These are phyloP conservation scores for Hymenoscyphus occultus DNA, from an alignment of 2,329 filamentous ascomycete species.

Conservation along the genomic window DNA sequence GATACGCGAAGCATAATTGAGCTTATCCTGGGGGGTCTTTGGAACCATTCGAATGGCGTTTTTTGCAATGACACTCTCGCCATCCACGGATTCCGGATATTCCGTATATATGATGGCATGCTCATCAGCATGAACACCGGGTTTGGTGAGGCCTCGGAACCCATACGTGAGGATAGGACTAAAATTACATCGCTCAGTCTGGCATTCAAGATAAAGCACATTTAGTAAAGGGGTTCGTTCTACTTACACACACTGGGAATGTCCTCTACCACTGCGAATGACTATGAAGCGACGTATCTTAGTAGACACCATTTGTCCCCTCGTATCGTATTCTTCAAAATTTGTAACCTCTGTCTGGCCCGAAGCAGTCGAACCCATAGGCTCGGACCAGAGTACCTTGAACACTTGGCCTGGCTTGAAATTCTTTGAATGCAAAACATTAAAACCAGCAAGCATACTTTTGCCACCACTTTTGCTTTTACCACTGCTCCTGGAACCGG, in stretches of 20 bases:
- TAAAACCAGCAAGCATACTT: background rate
- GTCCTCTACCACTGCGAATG: background rate
- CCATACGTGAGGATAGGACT: conserved; percentile 7
- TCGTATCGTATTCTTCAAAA: background rate
- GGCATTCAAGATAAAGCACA: background rate
- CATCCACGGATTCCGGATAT: background rate
- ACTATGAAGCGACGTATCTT: background rate
- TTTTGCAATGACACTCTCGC: conserved; percentile 14
- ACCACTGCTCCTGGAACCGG: background rate
- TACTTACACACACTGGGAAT: background rate
- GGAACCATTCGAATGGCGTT: conserved; percentile 13
- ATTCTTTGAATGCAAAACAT: background rate
- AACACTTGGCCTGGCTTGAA: background rate
- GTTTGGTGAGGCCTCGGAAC: conserved; percentile 12
- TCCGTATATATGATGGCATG: conserved; percentile 17
- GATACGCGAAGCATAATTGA: conserved; percentile 20
- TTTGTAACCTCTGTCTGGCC: background rate
- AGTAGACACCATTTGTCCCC: background rate
- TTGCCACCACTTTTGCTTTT: background rate
- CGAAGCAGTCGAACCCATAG: background rate
- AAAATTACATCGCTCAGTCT: background rate
- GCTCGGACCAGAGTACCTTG: background rate
- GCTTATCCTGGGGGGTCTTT: conserved; percentile 3
- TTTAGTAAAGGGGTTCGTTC: background rate
- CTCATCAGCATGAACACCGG: conserved; percentile 11